phyloP scores from a whole-genome alignment of 2,329 filamentous ascomycete species.

The Geoglossum cookeanum region DNA sequence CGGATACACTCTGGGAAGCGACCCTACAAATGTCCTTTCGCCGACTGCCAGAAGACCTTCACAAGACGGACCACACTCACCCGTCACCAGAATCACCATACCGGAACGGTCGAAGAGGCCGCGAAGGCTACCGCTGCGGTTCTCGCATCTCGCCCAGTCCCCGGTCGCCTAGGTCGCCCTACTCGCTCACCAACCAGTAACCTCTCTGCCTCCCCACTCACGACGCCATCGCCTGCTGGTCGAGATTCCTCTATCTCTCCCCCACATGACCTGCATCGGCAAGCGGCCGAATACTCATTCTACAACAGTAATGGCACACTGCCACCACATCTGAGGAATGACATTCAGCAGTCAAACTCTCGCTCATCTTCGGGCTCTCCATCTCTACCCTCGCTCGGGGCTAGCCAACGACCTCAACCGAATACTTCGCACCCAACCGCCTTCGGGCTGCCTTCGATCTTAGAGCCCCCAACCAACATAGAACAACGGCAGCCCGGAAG shows the following conservation, averaged over 20 bases:
- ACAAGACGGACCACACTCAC: slow-evolving; percentile 89
- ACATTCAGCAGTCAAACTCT: slow-evolving; percentile 52
- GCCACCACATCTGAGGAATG: slow-evolving; percentile 61
- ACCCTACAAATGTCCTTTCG: slow-evolving; percentile 93
- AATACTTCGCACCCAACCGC: slow-evolving; percentile 67
- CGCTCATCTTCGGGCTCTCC: slow-evolving; percentile 45
- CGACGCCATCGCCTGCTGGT: slow-evolving; percentile 70
- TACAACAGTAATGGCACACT: slow-evolving; percentile 66
- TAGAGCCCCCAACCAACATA: slow-evolving; percentile 63
- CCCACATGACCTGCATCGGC: slow-evolving; percentile 52
- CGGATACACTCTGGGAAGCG: slow-evolving; percentile 90
- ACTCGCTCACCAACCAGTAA: slow-evolving; percentile 51
- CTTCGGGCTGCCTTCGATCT: slow-evolving; percentile 66
- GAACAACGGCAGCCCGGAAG: slow-evolving; percentile 59
- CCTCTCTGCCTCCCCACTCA: slow-evolving; percentile 52
- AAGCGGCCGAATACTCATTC: slow-evolving; percentile 52
- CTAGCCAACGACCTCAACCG: slow-evolving; percentile 26
- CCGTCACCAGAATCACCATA: slow-evolving; percentile 89
- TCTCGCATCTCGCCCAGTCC: slow-evolving; percentile 38
- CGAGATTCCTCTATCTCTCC: slow-evolving; percentile 65
- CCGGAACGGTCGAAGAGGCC: slow-evolving; percentile 84
- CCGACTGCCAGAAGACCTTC: slow-evolving; percentile 96
- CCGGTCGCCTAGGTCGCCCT: slow-evolving; percentile 24
- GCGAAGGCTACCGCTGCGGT: slow-evolving; percentile 76
- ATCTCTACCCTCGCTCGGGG: slow-evolving; percentile 39